Percentiles rank a stretch among this genome's conserved stretches.
Conservation (phyloP, 169 alveolate species). For the Plasmodium ovale region DNA sequence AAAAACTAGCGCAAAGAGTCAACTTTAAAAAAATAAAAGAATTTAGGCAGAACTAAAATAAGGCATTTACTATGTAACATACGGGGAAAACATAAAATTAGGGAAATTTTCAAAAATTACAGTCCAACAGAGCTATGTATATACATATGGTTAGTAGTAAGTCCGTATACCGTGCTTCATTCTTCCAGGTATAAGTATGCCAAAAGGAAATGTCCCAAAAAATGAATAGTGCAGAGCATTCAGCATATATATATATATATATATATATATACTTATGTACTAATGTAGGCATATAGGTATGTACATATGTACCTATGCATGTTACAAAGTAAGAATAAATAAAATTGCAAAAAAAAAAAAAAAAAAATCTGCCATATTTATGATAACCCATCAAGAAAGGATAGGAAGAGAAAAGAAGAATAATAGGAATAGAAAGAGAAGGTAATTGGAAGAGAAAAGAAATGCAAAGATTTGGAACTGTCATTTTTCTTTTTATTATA, state of each 20-base stretch:
- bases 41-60: too few species aligned
- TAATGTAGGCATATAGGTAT: neutral
- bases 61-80: too few species aligned
- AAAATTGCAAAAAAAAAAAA: neutral
- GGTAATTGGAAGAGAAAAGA: neutral
- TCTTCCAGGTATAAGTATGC: neutral
- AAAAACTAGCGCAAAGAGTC: too few species aligned
- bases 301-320: neutral
- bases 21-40: too few species aligned
- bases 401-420: neutral
- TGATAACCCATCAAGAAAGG: too few species aligned
- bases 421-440: conserved; percentile 6
- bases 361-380: neutral
- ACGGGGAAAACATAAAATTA: too few species aligned
- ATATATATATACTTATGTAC: neutral
- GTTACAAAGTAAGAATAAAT: neutral
- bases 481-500: conserved; percentile 28
- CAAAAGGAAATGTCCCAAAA: neutral
- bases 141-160: too few species aligned
- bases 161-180: too few species aligned
- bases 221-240: neutral
- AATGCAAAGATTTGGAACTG: conserved; percentile 40
- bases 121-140: too few species aligned
- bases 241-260: neutral
- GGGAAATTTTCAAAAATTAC: too few species aligned